Percentiles rank a stretch among this genome's conserved stretches.
Conservation (phyloP, 129 eudicot species). For the Ambrosia artemisiifolia region DNA sequence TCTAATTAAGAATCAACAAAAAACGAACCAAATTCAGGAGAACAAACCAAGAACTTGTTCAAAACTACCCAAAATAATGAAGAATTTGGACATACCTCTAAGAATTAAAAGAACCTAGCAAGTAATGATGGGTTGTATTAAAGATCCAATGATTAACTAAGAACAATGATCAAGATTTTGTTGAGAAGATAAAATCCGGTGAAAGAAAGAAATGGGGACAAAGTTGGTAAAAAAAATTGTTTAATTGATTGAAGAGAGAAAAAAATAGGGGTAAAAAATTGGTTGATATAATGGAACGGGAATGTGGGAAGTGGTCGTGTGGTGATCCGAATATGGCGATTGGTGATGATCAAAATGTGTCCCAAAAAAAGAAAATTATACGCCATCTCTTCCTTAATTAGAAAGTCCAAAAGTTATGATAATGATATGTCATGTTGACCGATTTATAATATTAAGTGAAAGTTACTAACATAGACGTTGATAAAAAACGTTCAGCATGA, state of each 20-base stretch:
- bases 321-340: constrained; percentile 40
- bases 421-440: too few relatives aligned
- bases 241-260: constrained; percentile 4
- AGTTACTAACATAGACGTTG: too few relatives aligned
- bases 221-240: constrained; percentile 15
- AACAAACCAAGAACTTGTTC: background rate
- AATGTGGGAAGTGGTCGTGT: constrained; percentile 28
- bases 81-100: constrained; percentile 14
- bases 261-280: constrained; percentile 7
- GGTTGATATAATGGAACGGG: constrained; percentile 26
- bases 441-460: too few relatives aligned
- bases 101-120: constrained; percentile 11
- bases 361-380: too few relatives aligned
- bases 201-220: background rate
- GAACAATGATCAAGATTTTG: constrained; percentile 7
- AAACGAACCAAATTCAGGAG: background rate
- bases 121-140: too few relatives aligned
- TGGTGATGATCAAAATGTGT: constrained; percentile 3
- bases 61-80: background rate
- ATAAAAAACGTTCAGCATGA: too few relatives aligned
- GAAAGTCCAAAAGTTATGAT: too few relatives aligned
- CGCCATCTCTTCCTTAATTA: background rate
- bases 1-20: background rate
- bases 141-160: background rate
- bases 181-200: constrained; percentile 14